Percentiles rank a stretch among this genome's conserved stretches.
phyloP scores from a whole-genome alignment of 148 eudicot genomes.

The Dianthus caryophyllus region DNA sequence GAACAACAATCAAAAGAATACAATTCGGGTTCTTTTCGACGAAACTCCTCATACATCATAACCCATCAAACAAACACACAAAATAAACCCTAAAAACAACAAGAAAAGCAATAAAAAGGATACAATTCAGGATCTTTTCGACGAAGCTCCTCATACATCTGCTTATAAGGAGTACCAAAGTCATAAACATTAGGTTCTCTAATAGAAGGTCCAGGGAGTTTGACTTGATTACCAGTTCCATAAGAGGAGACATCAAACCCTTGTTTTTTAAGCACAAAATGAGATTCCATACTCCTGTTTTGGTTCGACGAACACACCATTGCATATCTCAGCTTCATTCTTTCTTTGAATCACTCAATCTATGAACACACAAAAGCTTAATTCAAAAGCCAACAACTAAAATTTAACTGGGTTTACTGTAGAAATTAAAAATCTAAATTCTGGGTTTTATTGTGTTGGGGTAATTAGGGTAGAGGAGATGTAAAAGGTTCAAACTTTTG shows the following conservation, averaged over 20 bases:
- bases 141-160: slow-evolving; percentile 82
- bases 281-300: slow-evolving; percentile 96
- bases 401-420: too few relatives aligned
- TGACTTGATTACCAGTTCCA: slow-evolving; percentile 89
- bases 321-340: slow-evolving; percentile 60
- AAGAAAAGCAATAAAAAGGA: slow-evolving; percentile 21
- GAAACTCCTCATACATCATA: too few relatives aligned
- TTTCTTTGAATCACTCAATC: background rate
- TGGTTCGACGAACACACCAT: slow-evolving; percentile 99
- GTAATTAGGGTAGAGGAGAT: background rate
- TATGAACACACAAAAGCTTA: background rate
- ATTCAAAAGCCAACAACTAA: too few relatives aligned
- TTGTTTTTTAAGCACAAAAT: slow-evolving; percentile 60
- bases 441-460: background rate
- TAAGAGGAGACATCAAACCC: slow-evolving; percentile 82
- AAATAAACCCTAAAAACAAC: background rate
- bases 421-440: background rate
- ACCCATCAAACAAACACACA: background rate
- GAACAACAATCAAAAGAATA: too few relatives aligned
- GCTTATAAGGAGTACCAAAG: slow-evolving; percentile 93
- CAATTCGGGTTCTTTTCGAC: too few relatives aligned
- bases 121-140: slow-evolving; percentile 96
- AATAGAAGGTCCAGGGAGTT: slow-evolving; percentile 92
- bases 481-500: background rate
- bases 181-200: slow-evolving; percentile 89